phyloP scores from a whole-genome alignment of 1,284 basidiomycete species.

The Cerioporus squamosus region DNA sequence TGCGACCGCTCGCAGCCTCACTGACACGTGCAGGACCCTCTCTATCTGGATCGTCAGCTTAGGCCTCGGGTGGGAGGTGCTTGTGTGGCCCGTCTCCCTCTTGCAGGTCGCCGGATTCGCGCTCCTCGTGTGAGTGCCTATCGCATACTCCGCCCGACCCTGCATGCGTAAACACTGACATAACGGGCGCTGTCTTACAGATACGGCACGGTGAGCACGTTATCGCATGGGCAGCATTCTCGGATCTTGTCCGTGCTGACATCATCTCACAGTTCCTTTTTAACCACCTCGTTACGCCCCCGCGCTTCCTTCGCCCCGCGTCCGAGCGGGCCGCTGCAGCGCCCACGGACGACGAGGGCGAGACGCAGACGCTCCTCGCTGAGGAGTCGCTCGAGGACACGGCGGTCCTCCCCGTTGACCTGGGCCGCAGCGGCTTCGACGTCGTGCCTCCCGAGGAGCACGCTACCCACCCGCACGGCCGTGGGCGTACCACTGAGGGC shows the following conservation, averaged over 20 bases:
- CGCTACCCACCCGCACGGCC: constrained; percentile 10
- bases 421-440: constrained; percentile 73
- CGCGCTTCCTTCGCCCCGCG: constrained; percentile 55
- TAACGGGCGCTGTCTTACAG: constrained; percentile 16
- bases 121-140: constrained; percentile 79
- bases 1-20: constrained; percentile 87
- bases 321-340: constrained; percentile 31
- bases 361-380: constrained; percentile 48
- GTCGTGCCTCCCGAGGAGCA: constrained; percentile 55
- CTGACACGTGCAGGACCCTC: constrained; percentile 96
- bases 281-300: constrained; percentile 72
- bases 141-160: constrained; percentile 16
- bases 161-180: not conserved
- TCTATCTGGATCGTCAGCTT: constrained; percentile 91
- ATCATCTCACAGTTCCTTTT: constrained; percentile 59
- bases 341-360: constrained; percentile 48
- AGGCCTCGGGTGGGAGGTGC: constrained; percentile 89
- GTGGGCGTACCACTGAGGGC: not conserved
- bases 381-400: constrained; percentile 67
- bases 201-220: constrained; percentile 37
- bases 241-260: constrained; percentile 3
- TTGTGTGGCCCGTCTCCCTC: constrained; percentile 83
- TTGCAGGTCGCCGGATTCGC: constrained; percentile 91
- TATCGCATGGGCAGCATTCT: not conserved
- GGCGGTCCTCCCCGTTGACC: constrained; percentile 71